phyloP scores from a whole-genome alignment of 2,329 filamentous ascomycete genomes.

The Aspergillus floridensis region DNA sequence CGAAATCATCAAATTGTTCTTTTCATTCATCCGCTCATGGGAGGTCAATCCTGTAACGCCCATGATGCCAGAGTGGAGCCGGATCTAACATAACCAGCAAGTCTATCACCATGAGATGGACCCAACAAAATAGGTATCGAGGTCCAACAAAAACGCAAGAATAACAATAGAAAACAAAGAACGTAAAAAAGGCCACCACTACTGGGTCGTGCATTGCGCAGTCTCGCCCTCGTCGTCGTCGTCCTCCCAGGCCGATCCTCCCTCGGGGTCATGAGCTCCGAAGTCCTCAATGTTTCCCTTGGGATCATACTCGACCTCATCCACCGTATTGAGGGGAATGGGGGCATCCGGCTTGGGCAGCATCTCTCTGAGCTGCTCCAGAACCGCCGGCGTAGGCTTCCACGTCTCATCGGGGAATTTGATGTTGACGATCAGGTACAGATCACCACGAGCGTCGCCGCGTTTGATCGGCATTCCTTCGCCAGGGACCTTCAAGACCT shows the following conservation, averaged over 20 bases:
- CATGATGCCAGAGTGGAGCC: constrained; percentile 26
- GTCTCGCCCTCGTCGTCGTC: constrained; percentile 48
- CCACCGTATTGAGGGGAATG: constrained; percentile 70
- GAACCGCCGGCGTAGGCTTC: constrained; percentile 68
- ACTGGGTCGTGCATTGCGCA: constrained; percentile 52
- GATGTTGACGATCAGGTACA: constrained; percentile 83
- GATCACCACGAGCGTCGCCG: constrained; percentile 76
- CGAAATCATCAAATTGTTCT: neutral
- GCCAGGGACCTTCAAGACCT: constrained; percentile 78
- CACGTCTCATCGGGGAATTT: constrained; percentile 87
- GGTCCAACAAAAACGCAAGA: constrained; percentile 3
- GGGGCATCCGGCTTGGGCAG: constrained; percentile 63
- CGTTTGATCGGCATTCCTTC: constrained; percentile 96
- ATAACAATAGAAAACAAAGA: constrained; percentile 8
- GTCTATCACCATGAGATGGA: constrained; percentile 19
- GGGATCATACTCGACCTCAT: constrained; percentile 85
- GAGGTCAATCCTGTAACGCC: constrained; percentile 25
- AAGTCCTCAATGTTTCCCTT: constrained; percentile 76
- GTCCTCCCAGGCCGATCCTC: constrained; percentile 48
- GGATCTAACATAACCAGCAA: constrained; percentile 16
- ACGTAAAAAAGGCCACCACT: constrained; percentile 15
- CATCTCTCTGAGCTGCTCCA: constrained; percentile 70
- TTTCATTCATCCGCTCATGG: constrained; percentile 4
- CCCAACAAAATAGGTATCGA: constrained; percentile 12
- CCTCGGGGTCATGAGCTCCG: constrained; percentile 44